Evolutionary conservation across 225 moss, liverwort and hornwort species (phyloP), one percentile per base, ranked within the genome.

Genomic region (Thuidium tamariscinum): DNA sequence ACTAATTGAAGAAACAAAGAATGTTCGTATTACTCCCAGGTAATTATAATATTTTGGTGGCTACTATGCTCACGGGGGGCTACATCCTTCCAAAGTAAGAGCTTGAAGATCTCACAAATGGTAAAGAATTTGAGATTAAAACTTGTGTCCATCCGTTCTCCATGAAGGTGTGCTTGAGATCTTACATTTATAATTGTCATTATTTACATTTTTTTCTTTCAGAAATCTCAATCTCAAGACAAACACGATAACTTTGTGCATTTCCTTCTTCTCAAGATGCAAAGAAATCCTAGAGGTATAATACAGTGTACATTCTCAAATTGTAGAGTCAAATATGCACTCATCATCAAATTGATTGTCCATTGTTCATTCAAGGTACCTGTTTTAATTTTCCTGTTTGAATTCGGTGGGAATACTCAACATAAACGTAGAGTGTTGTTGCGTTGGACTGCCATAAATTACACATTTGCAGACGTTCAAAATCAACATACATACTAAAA

Each of bases 11-110:
- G 13, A 68, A 68, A 68, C 13, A 68, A 68, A 23, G 3, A 23
- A 68, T 68, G 23, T 5, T 23, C 23, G 7, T 25, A 68, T 23
- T 39, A 3, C 13, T 22, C 8, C 44, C n/a, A 9, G 4, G 13
- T 36, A 37, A 37, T 37, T 7, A 3, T 7, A 37, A 20, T 67
- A 37, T 37, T 37, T 12, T 67, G 7, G 37, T 39, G 0, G 2
- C 66, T 66, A 11, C 36, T 21, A 10, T n/a, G 3, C 3, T 65
- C 5, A 11, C 2, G 0, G 3, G 32, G 20, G n/a, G 1, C 0
- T 10, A 1, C 3, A 3, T 22, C 13, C 7, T 2, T 42, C 5
- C 0, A 39, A 0, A 25, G 8, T 25, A 22, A 13, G 27, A 27
- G 42, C 27, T 44, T 27, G 44, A 27, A 27, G 27, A 44, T 70